Base-by-base conservation (phyloP, 148 eudicot genomes). In the Talinum fruticosum region DNA sequence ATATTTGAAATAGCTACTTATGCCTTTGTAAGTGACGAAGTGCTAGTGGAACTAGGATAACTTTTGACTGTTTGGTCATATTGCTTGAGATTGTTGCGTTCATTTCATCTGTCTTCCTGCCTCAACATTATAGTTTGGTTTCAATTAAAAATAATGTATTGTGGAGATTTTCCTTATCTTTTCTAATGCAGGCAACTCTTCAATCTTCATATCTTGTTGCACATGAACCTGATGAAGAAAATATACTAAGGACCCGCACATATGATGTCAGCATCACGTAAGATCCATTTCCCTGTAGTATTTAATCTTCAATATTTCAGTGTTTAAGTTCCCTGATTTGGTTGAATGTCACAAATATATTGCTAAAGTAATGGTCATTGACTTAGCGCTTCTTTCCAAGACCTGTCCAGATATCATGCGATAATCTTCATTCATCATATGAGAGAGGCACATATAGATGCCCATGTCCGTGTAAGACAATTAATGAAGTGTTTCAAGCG, bases 201-300 rank as follows among this genome's bases (percentile, higher is more conserved):
- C 91, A 87, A 82, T 71, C 89, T 54, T 84, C 91, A 54, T 96
- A 93, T 84, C 90, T 96, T 19, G 92, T 91, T 72, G 99, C 99
- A 82, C 90, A 96, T 76, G 99, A 96, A 83, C 97, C 99, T 74
- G 97, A 96, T 80, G 97, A 93, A 75, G 99, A 93, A 81, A 93
- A 96, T 82, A 96, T 96, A 76, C 83, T 96, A 44, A 83, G 97
- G 69, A 93, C 99, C 29, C 92, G 97, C 73, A 96, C 99, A 69
- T 96, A 96, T 87, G 99, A 96, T 84, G 89, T 96, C 82, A 96
- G 97, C 95, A 91, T 96, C 82, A 89, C 99, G 99, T 96, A 91
- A 81, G 82, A 53, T 29, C 57, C 65, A 51, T 5, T 30, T 65
- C 67, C 74, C 73, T 24, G 24, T 77, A 47, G 72, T 14, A 23